A percentile compares a stretch with the other conserved stretches of the same genome.
phyloP scores from a whole-genome alignment of 352 stramenopile genomes.

The Pythium guiyangense region DNA sequence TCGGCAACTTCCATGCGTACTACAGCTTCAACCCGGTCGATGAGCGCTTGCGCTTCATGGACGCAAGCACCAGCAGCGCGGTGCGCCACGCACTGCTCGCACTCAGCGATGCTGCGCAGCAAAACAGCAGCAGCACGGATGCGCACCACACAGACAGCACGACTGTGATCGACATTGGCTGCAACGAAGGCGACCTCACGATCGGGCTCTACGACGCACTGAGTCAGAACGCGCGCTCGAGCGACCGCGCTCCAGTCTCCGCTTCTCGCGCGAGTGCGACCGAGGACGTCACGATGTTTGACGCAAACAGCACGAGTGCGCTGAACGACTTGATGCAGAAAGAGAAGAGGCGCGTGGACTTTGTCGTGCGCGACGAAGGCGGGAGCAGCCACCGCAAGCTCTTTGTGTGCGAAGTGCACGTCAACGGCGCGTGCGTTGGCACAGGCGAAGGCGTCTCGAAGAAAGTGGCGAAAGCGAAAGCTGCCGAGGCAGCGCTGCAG shows the following conservation, averaged over 20 bases:
- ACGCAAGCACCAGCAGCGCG: constrained; percentile 28
- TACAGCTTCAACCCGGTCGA: constrained; percentile 81
- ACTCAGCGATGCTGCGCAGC: too few relatives aligned
- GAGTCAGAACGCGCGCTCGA: constrained; percentile 18
- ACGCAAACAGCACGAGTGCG: constrained; percentile 48
- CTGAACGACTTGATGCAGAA: constrained; percentile 73
- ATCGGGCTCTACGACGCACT: constrained; percentile 67
- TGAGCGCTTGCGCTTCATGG: constrained; percentile 75
- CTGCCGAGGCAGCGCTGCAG: constrained; percentile 39
- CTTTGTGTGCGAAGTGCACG: constrained; percentile 55
- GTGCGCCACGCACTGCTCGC: constrained; percentile 42
- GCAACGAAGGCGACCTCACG: constrained; percentile 81
- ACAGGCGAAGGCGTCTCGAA: constrained; percentile 68
- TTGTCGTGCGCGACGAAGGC: constrained; percentile 49
- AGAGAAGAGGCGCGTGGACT: constrained; percentile 54
- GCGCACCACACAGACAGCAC: constrained; percentile 12
- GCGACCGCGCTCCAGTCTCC: not conserved
- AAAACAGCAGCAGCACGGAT: too few relatives aligned
- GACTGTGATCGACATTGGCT: constrained; percentile 72
- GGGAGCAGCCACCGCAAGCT: constrained; percentile 50
- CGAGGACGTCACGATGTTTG: constrained; percentile 42
- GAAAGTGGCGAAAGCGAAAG: constrained; percentile 78
- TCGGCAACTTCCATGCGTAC: constrained; percentile 84
- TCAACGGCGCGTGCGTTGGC: constrained; percentile 44
- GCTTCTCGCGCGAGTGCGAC: constrained; percentile 1